Conservation (phyloP, 768 basidiomycete genomes). For the Nidula microcarpa region DNA sequence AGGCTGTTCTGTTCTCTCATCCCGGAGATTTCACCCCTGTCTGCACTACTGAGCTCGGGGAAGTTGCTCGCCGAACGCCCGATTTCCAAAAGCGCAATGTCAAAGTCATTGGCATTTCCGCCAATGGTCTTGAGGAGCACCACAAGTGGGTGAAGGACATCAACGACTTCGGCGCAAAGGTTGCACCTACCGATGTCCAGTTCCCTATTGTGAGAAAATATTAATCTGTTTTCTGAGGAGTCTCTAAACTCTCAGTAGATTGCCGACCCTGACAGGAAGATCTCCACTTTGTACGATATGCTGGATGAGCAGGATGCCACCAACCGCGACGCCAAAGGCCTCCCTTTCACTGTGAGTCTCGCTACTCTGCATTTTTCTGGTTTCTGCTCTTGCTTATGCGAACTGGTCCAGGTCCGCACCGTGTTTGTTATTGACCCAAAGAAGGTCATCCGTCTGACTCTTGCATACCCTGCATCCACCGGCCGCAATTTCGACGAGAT, state of each 20-base stretch:
- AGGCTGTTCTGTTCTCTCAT: slow-evolving; percentile 92
- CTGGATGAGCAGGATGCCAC: slow-evolving; percentile 93
- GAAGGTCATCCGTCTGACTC: slow-evolving; percentile 85
- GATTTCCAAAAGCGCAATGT: slow-evolving; percentile 89
- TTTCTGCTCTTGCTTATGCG: background rate
- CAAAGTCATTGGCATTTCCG: slow-evolving; percentile 91
- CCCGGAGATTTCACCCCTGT: slow-evolving; percentile 92
- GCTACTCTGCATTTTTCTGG: background rate
- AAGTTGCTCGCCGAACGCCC: slow-evolving; percentile 81
- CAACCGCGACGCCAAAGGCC: slow-evolving; percentile 79
- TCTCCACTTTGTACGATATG: slow-evolving; percentile 92
- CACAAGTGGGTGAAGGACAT: slow-evolving; percentile 87
- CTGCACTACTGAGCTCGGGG: slow-evolving; percentile 96
- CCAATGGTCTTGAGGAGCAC: slow-evolving; percentile 86
- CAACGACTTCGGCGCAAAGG: slow-evolving; percentile 70
- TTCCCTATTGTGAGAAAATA: slow-evolving; percentile 84
- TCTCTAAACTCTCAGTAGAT: slow-evolving; percentile 48
- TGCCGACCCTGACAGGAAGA: slow-evolving; percentile 83
- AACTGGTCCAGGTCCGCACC: slow-evolving; percentile 68
- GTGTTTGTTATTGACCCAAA: slow-evolving; percentile 98
- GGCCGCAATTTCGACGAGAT: slow-evolving; percentile 87
- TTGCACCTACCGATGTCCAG: slow-evolving; percentile 68
- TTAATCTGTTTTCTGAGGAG: background rate
- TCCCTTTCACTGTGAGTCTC: slow-evolving; percentile 80
- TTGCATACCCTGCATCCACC: slow-evolving; percentile 93